phyloP scores from a whole-genome alignment of 2,329 filamentous ascomycete genomes.

The Colletotrichum tropicicola region DNA sequence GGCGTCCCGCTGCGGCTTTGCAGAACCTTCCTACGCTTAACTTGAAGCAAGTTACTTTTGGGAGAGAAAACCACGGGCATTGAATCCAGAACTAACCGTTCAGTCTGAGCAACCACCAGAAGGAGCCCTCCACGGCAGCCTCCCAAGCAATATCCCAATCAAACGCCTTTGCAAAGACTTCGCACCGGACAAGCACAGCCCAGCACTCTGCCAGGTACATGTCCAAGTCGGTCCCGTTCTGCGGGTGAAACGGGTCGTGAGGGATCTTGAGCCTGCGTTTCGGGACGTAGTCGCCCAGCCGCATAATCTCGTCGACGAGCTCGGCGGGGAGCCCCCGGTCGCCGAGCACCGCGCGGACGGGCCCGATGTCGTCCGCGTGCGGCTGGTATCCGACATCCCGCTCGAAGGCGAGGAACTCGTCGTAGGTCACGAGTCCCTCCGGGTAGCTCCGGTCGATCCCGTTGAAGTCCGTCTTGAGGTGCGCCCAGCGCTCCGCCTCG shows the following conservation, averaged over 20 bases:
- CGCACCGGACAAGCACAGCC: slow-evolving; percentile 35
- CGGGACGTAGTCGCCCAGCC: slow-evolving; percentile 22
- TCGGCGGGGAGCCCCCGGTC: slow-evolving; percentile 30
- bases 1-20: no score
- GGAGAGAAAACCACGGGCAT: neutral
- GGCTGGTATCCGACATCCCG: neutral
- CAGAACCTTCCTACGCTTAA: no score
- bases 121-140: neutral
- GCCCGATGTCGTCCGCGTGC: neutral
- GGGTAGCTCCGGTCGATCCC: neutral
- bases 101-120: neutral
- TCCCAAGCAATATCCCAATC: neutral
- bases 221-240: slow-evolving; percentile 34
- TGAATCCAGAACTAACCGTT: neutral
- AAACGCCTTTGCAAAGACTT: slow-evolving; percentile 21
- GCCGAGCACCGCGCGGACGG: neutral
- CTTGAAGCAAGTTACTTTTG: neutral
- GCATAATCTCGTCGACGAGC: slow-evolving; percentile 28
- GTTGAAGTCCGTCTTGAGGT: neutral
- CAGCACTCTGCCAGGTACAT: slow-evolving; percentile 39
- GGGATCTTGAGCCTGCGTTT: slow-evolving; percentile 18
- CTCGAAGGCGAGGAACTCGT: slow-evolving; percentile 18
- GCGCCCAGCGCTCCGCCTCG: neutral
- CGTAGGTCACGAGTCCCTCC: slow-evolving; percentile 17
- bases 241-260: slow-evolving; percentile 32